Evolutionary conservation across 495 filamentous ascomycete genomes (phyloP), one percentile per base, ranked within the genome.

Genomic region (Hypoxylon crocopeplum): DNA sequence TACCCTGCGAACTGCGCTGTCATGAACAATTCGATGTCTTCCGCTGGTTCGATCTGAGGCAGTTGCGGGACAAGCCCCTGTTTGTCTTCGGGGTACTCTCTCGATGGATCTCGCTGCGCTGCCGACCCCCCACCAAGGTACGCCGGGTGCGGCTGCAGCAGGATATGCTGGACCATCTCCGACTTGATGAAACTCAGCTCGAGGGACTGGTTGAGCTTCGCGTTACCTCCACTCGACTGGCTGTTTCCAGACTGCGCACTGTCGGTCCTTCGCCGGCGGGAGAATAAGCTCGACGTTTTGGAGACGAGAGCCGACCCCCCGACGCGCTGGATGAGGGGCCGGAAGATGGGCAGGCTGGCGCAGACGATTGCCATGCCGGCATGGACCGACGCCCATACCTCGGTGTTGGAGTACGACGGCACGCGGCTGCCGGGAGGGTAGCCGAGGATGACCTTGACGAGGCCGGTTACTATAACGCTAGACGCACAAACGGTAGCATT

Each of bases 271-370:
- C 48, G 48, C 4, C 33, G 19, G 0, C 16, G 29, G 2, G 33
- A 51, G 13, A 56, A 10, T 11, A 56, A 4, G 20, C 20, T 34
- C 2, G 39, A 56, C 10, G 32, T 41, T 22, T 57, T 60, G 7
- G 41, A 36, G 15, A 52, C 19, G 13, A 40, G n/a, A 4, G 34
- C 30, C 4, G 51, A 60, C 1, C 22, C 19, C 15, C 48, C 39
- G 29, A 62, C 30, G 15, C 36, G 57, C 1, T 20, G 12, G 21
- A 38, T 24, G 0, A 64, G 51, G 11, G 64, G 60, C 5, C 37
- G 30, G 5, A 60, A 42, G 12, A 62, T 62, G 8, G 59, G 59
- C 20, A 62, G n/a, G 11, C 59, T 56, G 5, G 59, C 52, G 21
- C 46, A 62, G 5, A 62, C 33, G 13, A 55, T 62, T 4, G 51